Evolutionary conservation across 129 eudicot genomes (phyloP).

Genomic region (Saposhnikovia divaricata): DNA sequence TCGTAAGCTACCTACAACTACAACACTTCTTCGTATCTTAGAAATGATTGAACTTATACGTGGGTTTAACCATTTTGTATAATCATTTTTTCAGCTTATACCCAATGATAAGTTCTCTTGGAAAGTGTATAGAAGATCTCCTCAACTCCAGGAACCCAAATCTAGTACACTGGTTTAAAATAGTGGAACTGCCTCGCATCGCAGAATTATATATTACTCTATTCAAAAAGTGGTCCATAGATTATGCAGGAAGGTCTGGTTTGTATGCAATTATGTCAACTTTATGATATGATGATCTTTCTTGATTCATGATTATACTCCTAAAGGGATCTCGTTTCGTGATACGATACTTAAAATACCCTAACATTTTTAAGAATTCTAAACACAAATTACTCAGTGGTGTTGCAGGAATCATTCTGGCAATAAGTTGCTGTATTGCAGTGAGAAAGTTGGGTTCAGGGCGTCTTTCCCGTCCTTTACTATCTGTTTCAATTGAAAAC

Average conservation of each 20-base stretch:
- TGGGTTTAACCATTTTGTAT: conserved; percentile 16
- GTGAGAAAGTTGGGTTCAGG: conserved; percentile 44
- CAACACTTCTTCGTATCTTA: background rate
- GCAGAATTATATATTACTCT: no score
- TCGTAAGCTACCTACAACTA: background rate
- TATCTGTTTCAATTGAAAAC: conserved; percentile 36
- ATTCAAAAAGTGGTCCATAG: no score
- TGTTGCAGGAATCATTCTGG: conserved; percentile 73
- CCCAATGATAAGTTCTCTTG: conserved; percentile 15
- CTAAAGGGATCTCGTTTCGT: background rate
- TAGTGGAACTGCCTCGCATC: no score
- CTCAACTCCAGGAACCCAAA: no score
- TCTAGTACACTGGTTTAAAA: no score
- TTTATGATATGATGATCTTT: background rate
- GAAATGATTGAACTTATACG: background rate
- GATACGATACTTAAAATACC: conserved; percentile 4
- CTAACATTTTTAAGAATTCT: background rate
- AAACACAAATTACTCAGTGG: conserved; percentile 49
- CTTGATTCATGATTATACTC: background rate
- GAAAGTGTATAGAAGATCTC: no score
- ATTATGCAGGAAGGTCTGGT: no score
- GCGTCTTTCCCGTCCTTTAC: conserved; percentile 31
- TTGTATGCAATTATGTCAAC: no score
- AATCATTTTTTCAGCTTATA: conserved; percentile 44
- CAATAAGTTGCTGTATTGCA: conserved; percentile 62